Evolutionary conservation across 306 rosid genomes (phyloP), one percentile per base, ranked within the genome.

Genomic region (Inga oerstediana): DNA sequence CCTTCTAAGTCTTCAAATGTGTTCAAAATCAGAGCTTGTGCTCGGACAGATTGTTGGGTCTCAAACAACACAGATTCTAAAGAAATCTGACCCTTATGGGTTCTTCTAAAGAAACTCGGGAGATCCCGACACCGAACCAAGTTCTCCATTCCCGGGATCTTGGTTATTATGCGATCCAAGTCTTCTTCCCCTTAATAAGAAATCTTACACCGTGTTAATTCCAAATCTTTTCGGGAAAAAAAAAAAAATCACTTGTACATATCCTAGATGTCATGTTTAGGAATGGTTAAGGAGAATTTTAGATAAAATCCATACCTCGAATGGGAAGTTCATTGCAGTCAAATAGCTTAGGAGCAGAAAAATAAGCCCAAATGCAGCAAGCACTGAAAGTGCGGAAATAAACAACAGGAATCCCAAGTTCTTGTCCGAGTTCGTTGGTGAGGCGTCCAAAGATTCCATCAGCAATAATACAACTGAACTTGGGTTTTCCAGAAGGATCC

Each of bases 1-100:
- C 80, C 83, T 69, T 93, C 98, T 30, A 91, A 76, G 1, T 90
- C 94, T 19, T 93, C 92, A 15, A 87, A 91, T 0, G 98, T 84
- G 90, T 93, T 93, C 58, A 93, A 48, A 3, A 93, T 83, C 8
- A 90, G 8, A 1, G 88, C 89, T 13, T 78, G 69, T 13, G 88
- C 88, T 80, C 79, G 32, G 1, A 74, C 44, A 10, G 86, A 49
- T 51, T 85, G 71, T 0, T 24, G 56, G 54, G 86, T 82, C 41
- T n/a, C 45, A 1, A 0, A 48, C 17, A 39, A 46, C 34, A 76
- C 0, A 17, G 65, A 0, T 0, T 30, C 24, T 7, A 78, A 19
- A 78, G 11, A 0, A 1, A 46, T 0, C 4, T 27, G 0, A 0
- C 9, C 24, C 1, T 3, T 16, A 24, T 44, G 45, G 15, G 10